Percentiles rank a stretch among this genome's conserved stretches.
phyloP scores from a whole-genome alignment of 2,329 filamentous ascomycete genomes.

The Tolypocladium guangdongense region DNA sequence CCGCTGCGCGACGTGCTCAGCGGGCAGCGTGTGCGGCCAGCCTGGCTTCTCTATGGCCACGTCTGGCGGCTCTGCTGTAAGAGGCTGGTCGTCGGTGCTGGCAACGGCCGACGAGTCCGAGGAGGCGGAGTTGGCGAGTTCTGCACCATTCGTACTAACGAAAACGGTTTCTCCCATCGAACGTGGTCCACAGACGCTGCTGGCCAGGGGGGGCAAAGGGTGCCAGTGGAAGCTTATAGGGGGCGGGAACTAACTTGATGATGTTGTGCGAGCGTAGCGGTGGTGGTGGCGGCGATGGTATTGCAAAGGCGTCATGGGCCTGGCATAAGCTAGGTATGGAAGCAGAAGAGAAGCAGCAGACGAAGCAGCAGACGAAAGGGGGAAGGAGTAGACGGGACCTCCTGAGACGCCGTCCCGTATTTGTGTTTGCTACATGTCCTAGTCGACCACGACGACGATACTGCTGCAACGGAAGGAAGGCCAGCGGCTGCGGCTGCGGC shows the following conservation, averaged over 20 bases:
- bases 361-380: neutral
- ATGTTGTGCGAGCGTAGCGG: too few relatives aligned
- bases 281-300: neutral
- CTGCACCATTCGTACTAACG: constrained; percentile 29
- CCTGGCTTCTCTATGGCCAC: constrained; percentile 24
- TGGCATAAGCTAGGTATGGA: neutral
- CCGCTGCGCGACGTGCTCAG: constrained; percentile 20
- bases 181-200: constrained; percentile 9
- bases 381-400: neutral
- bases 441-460: neutral
- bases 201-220: constrained; percentile 1
- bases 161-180: constrained; percentile 31
- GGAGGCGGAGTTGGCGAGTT: constrained; percentile 24
- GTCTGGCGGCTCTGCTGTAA: constrained; percentile 27
- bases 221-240: neutral
- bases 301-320: neutral
- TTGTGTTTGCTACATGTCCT: neutral
- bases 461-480: neutral
- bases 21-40: constrained; percentile 24
- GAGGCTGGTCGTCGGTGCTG: constrained; percentile 26
- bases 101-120: constrained; percentile 25
- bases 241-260: neutral
- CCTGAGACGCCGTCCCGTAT: neutral
- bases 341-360: neutral
- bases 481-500: constrained; percentile 2